Evolutionary conservation across 2,329 filamentous ascomycete genomes (phyloP), one percentile per base, ranked within the genome.

Genomic region (Fusarium abutilonis): DNA sequence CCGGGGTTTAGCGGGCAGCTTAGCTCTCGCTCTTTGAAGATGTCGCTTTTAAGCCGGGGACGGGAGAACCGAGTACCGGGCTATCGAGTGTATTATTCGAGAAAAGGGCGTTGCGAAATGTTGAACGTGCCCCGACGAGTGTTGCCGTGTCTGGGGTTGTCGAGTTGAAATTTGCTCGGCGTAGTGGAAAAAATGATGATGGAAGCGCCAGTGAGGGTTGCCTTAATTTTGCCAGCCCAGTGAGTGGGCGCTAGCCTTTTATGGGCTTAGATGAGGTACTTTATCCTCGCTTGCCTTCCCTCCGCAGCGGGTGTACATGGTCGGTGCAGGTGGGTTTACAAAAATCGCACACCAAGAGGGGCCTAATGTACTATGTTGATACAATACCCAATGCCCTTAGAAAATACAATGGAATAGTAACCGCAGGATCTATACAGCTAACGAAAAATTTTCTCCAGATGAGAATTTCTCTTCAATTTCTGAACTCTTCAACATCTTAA

Each of bases 81-180:
- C 34, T 51, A 26, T 57, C 31, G 44, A 39, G 36, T 50, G 19
- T 51, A 39, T 56, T 56, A 60, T 52, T 19, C 19, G 19, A 19
- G 19, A 19, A 56, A 63, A 52, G 56, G 53, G 55, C 50, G 65
- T 60, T 48, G 70, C 60, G 66, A 67, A 59, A 68, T 70, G 63
- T 52, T 69, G 23, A 67, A 64, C 65, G 64, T 67, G 71, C 75
- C 75, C 74, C 74, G 74, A 76, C 74, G 66, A 76, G 69, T 70
- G 71, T 72, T 74, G 76, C 71, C 72, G 74, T 73, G 75, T 76
- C 76, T 77, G 75, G 75, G 75, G 73, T 75, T 78, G 74, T 70
- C 74, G 73, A 76, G 74, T 68, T 72, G 76, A 78, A 78, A 77
- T 75, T 79, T 79, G 74, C 76, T 78, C 75, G 73, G 69, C 73